Evolutionary conservation across 352 stramenopile species (phyloP), one percentile per base, ranked within the genome.

Genomic region (Phytophthora fragariae): DNA sequence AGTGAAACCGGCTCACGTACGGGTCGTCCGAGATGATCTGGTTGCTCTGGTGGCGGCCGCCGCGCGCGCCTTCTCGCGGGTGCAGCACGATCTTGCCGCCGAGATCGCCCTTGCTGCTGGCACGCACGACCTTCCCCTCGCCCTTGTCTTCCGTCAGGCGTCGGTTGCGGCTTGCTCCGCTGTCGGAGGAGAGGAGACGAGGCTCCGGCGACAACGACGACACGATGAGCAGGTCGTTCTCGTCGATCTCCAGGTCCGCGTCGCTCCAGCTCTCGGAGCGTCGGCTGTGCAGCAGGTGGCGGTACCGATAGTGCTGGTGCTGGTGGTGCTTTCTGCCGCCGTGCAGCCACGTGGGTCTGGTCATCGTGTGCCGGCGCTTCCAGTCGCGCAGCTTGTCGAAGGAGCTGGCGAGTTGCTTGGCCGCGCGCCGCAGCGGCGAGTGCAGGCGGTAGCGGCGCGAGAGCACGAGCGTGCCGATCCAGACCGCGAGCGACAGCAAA

Each of bases 1-100:
- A 96, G 57, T 96, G 89, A 56, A 85, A 88, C 5, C 89, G 88
- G 33, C 86, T 94, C 70, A 96, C 89, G 72, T 89, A 93, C 68
- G 85, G 85, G 56, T 96, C 89, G 72, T 96, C 84, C 41, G 92
- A 89, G 59, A 96, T 91, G 71, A 96, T 95, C 63, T 95, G 86
- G 68, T 95, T 96, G 75, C 78, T 92, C 35, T 87, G 75, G 64
- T 95, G 86, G 15, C 89, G 89, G 35, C 89, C 89, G 39, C 89
- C 89, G 8, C 67, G 70, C 7, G 88, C 89, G 8, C 88, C 86
- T 29, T 89, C 82, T 53, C 77, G 79, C 21, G 88, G 88, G 24
- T 90, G 76, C 27, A 95, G 75, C 62, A 93, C 65, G 70, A 95
- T 93, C 57, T 89, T 84, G 44, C 75, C 77, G 5, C 54, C 59